These are phyloP conservation scores for Solanum phureja DNA, from an alignment of 257 asterid genomes.

Conservation along the genomic window DNA sequence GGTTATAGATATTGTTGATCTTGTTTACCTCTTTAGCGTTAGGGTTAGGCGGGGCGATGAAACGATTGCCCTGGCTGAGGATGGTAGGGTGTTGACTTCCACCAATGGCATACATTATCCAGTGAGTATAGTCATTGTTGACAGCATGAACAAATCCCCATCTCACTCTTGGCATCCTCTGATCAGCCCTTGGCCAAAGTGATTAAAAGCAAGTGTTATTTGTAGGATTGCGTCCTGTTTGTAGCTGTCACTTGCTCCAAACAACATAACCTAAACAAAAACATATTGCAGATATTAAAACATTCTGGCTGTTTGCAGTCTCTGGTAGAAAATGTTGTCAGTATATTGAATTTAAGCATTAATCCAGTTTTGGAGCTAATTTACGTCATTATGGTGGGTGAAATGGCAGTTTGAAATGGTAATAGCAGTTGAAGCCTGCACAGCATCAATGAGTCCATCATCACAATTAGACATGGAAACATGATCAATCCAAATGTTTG, in stretches of 20 bases:
- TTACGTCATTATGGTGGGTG: constrained; percentile 24
- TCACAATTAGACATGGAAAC: constrained; percentile 20
- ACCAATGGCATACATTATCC: constrained; percentile 32
- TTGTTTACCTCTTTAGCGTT: constrained; percentile 48
- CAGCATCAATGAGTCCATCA: constrained; percentile 27
- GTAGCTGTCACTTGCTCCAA: constrained; percentile 19
- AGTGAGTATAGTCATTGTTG: constrained; percentile 23
- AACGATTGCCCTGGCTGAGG: constrained; percentile 31
- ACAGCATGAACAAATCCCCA: constrained; percentile 24
- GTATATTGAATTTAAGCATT: background rate
- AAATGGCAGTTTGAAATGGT: constrained; percentile 28
- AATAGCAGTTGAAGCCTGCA: constrained; percentile 18
- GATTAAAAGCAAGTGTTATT: constrained; percentile 23
- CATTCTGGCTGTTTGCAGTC: background rate
- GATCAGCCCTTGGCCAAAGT: constrained; percentile 24
- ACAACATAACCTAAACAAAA: constrained; percentile 16
- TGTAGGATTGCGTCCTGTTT: constrained; percentile 13
- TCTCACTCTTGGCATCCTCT: constrained; percentile 30
- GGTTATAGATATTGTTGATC: background rate
- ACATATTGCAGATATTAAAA: background rate
- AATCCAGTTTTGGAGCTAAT: background rate
- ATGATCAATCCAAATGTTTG: constrained; percentile 28
- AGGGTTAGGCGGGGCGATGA: constrained; percentile 34
- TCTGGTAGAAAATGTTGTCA: background rate
- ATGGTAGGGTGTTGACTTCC: constrained; percentile 26